Conservation (phyloP, 2,329 filamentous ascomycete genomes). For the Hirsutella rhossiliensis region DNA sequence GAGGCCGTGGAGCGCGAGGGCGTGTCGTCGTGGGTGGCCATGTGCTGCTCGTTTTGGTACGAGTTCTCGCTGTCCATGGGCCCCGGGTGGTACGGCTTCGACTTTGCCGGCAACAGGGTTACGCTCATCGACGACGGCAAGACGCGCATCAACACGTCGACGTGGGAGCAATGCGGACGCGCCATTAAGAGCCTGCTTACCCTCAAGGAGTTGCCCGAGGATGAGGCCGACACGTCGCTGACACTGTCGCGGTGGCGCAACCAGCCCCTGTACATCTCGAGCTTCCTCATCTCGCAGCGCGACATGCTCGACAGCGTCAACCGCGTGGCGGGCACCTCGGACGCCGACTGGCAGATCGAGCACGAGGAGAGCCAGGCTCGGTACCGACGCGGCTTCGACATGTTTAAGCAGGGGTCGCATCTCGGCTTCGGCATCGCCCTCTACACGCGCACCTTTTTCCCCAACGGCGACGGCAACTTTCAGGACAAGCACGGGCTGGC, state of each 20-base stretch:
- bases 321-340: conserved; percentile 42
- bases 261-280: conserved; percentile 36
- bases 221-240: conserved; percentile 17
- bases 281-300: conserved; percentile 46
- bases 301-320: conserved; percentile 54
- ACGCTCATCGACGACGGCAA: conserved; percentile 45
- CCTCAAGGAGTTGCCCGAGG: conserved; percentile 32
- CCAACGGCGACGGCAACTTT: conserved; percentile 27
- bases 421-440: conserved; percentile 35
- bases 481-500: conserved; percentile 20
- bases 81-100: conserved; percentile 32
- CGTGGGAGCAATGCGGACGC: conserved; percentile 45
- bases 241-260: conserved; percentile 29
- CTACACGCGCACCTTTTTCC: conserved; percentile 44
- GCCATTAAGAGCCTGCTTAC: conserved; percentile 38
- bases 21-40: conserved; percentile 31
- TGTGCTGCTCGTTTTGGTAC: conserved; percentile 45
- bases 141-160: conserved; percentile 42
- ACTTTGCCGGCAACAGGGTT: conserved; percentile 27
- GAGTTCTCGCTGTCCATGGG: conserved; percentile 34
- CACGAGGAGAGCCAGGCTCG: conserved; percentile 29
- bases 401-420: conserved; percentile 25
- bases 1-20: conserved; percentile 27
- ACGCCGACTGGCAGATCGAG: conserved; percentile 48
- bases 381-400: conserved; percentile 31